Evolutionary conservation across 2,329 filamentous ascomycete species (phyloP), one percentile per base, ranked within the genome.

Genomic region (Blastomyces silverae): DNA sequence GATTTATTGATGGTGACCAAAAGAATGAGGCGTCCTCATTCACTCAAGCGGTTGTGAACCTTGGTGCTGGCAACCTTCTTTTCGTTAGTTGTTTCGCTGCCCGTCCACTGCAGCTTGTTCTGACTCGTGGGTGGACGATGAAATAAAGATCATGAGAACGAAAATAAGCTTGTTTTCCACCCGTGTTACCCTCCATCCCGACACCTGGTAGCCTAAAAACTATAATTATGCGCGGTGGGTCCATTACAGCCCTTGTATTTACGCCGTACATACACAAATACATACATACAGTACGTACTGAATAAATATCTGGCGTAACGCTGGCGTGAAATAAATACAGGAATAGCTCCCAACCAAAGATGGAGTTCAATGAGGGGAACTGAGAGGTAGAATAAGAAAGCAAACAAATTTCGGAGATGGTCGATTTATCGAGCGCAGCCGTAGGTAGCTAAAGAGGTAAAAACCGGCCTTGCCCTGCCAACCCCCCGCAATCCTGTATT

Each of bases 101-200:
- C 31, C 10, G 10, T 46, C 20, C 44, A 4, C 20, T 57, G 8
- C 17, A 31, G 25, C 44, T 34, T n/a, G 22, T n/a, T n/a, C 8
- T 3, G 39, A 11, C 8, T n/a, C 44, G 15, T 48, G 25, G 15
- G 28, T 8, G 34, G 37, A 25, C 57, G n/a, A 46, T 46, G 57
- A 44, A 46, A 44, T 60, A 60, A 60, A 60, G 58, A 61, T 50
- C 59, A 50, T 61, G 44, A 61, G 44, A 37, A 61, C 17, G 39
- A 50, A 61, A 48, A 39, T 61, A 61, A 61, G 59, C 59, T 61
- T 61, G 59, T 61, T 61, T 61, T 34, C 59, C 59, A 50, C 34
- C 59, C 39, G 59, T 61, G 59, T 61, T 61, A 61, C 59, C 44
- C 44, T 61, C 39, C 25, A 50, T 20, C 17, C 44, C 44, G 25